Evolutionary conservation across 2,329 filamentous ascomycete species (phyloP), one percentile per base, ranked within the genome.

Genomic region (Tolypocladium tropicale): DNA sequence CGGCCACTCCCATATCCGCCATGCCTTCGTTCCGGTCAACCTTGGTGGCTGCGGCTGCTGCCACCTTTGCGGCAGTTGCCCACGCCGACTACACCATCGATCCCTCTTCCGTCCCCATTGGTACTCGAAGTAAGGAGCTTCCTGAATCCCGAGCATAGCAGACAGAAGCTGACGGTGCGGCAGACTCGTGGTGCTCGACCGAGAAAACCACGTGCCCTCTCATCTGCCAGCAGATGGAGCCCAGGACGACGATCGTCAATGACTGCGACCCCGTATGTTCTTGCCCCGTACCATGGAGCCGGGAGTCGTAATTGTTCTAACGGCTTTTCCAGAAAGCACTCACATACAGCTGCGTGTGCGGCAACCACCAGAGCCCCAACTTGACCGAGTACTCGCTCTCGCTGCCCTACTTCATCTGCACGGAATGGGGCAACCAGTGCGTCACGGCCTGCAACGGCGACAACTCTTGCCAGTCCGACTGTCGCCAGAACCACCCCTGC

Each of bases 351-450:
- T 94, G 89, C 70, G 76, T 90, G 63, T 94, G 89, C 75, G 77
- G 78, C 60, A 78, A 87, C 67, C 80, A 82, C 67, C 68, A 78
- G 59, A 73, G 79, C 54, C 89, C 89, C 62, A 91, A 92, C 72
- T 73, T 89, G 52, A 83, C 85, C 65, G 80, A 92, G 72, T 94
- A 87, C 79, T 86, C 85, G 23, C 78, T 90, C 63, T 92, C 89
- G 1, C 76, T 94, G 30, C 89, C 89, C 36, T 93, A 83, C 79
- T 89, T 85, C 74, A 78, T 84, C 64, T 94, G 89, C 79, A 78
- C 78, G 51, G 78, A 87, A 72, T 90, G 80, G 78, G 85, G 82
- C 63, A 83, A 75, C 68, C 81, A 90, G 71, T 90, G 87, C 68
- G 83, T 87, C 14, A 66, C 61, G 2, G 70, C 59, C 57, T 91